A percentile compares a stretch with the other conserved stretches of the same genome.
Evolutionary conservation across 2,329 filamentous ascomycete species (phyloP).

Genomic region (Pyrenophora teres): DNA sequence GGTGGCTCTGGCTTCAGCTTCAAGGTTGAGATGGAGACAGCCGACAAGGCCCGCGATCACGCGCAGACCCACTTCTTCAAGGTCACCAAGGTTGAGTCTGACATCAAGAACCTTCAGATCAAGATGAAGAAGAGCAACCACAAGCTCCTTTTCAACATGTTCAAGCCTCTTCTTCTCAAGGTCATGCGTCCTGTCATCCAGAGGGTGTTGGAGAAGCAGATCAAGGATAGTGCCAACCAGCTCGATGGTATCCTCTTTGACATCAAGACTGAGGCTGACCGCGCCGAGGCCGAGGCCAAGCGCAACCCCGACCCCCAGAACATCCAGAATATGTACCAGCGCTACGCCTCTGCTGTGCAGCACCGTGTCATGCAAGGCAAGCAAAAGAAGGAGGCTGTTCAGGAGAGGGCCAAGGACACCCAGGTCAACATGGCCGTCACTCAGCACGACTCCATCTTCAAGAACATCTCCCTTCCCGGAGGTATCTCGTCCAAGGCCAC

Average conservation of each 20-base stretch:
- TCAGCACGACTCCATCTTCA: conserved; percentile 90
- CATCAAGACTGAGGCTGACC: conserved; percentile 82
- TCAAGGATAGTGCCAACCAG: conserved; percentile 79
- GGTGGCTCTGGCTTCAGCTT: conserved; percentile 88
- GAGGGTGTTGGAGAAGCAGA: conserved; percentile 86
- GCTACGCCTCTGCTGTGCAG: conserved; percentile 78
- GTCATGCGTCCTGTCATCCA: conserved; percentile 82
- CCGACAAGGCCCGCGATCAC: conserved; percentile 60
- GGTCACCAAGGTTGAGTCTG: conserved; percentile 83
- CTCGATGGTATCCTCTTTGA: conserved; percentile 74
- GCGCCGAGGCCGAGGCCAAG: conserved; percentile 67
- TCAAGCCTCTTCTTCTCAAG: conserved; percentile 86
- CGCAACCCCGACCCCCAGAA: conserved; percentile 70
- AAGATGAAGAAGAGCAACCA: conserved; percentile 95
- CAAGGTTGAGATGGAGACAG: conserved; percentile 84
- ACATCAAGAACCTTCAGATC: conserved; percentile 80
- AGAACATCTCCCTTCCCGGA: conserved; percentile 80
- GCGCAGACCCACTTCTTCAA: conserved; percentile 90
- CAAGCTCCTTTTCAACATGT: conserved; percentile 83
- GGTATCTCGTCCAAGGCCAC: conserved; percentile 93
- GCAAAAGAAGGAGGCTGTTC: conserved; percentile 69
- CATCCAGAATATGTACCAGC: conserved; percentile 80
- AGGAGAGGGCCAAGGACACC: conserved; percentile 61
- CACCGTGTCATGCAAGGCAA: conserved; percentile 75
- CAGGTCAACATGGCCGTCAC: conserved; percentile 84